phyloP scores from a whole-genome alignment of 345 rosid genomes.

The Pseudoturritis turrita region DNA sequence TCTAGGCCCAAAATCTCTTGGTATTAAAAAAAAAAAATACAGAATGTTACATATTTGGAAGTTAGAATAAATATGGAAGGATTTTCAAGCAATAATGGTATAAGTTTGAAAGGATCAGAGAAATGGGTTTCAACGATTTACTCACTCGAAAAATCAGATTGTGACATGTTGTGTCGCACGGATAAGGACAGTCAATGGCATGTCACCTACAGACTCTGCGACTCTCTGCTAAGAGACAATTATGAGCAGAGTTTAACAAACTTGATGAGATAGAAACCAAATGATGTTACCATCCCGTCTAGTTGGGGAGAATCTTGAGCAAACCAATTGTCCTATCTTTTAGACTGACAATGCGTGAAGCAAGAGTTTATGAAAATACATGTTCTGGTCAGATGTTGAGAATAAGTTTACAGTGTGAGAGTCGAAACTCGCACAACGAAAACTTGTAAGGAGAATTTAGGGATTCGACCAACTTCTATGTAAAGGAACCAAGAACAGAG shows the following conservation, averaged over 20 bases:
- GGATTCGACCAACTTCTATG: no score
- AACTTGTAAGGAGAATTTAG: no score
- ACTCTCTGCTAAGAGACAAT: constrained; percentile 47
- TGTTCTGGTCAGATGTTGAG: constrained; percentile 53
- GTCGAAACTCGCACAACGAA: no score
- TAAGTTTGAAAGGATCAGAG: no score
- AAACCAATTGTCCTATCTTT: constrained; percentile 86
- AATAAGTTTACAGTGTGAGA: constrained; percentile 41
- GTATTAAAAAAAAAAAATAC: no score
- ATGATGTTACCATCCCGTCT: constrained; percentile 45
- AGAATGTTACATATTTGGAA: no score
- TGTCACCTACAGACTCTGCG: constrained; percentile 76
- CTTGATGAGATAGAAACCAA: not conserved
- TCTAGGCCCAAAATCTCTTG: no score
- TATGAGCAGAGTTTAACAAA: not conserved
- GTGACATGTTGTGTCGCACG: constrained; percentile 80
- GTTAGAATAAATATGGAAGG: no score
- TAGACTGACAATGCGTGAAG: constrained; percentile 91
- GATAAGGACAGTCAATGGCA: constrained; percentile 79
- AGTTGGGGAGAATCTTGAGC: constrained; percentile 64
- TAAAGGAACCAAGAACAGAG: no score
- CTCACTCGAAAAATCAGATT: constrained; percentile 72
- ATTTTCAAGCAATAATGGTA: no score
- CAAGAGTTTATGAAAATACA: constrained; percentile 87
- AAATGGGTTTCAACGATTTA: no score